A percentile compares a stretch with the other conserved stretches of the same genome.
phyloP scores from a whole-genome alignment of 345 rosid genomes.

The Theobroma cacao region DNA sequence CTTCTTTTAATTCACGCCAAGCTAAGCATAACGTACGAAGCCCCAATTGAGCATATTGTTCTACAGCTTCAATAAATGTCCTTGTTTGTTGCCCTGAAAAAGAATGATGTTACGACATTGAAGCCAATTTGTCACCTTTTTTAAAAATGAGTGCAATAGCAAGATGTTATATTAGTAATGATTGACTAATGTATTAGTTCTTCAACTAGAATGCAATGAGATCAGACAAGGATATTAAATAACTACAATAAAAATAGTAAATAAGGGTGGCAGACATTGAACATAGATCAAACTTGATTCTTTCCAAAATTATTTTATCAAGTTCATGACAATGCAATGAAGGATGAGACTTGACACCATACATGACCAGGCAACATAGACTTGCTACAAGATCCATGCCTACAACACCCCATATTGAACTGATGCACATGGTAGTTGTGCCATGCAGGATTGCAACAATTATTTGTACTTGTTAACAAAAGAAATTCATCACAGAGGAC shows the following conservation, averaged over 20 bases:
- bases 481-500: not conserved
- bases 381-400: not conserved
- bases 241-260: not conserved
- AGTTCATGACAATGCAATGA: not conserved
- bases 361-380: not conserved
- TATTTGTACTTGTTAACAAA: not conserved
- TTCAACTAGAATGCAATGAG: not conserved
- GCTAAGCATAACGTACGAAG: slow-evolving; percentile 95
- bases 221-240: not conserved
- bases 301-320: not conserved
- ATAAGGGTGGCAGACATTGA: not conserved
- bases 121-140: not conserved
- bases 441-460: not conserved
- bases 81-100: slow-evolving; percentile 85
- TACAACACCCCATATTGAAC: not conserved
- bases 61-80: slow-evolving; percentile 78
- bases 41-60: slow-evolving; percentile 88
- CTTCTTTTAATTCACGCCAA: slow-evolving; percentile 81
- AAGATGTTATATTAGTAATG: not conserved
- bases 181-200: not conserved
- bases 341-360: not conserved
- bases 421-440: not conserved
- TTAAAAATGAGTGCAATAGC: not conserved
- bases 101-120: slow-evolving; percentile 15
- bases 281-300: not conserved